Evolutionary conservation across 2,329 filamentous ascomycete genomes (phyloP).

Genomic region (Trichothecium sympodiale): DNA sequence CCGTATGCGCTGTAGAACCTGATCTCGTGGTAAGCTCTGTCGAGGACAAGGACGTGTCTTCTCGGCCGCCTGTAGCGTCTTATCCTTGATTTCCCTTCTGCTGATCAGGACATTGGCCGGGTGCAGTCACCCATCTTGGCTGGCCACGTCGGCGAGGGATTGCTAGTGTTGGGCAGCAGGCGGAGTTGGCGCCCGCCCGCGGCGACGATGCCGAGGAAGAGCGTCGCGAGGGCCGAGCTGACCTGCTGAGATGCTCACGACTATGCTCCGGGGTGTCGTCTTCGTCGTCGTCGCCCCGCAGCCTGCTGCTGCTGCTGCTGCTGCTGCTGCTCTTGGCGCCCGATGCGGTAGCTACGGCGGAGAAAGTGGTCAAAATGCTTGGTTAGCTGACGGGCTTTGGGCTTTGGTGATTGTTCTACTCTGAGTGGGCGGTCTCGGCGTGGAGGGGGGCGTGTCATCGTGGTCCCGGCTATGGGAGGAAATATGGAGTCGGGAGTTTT

Average conservation of each 20-base stretch:
- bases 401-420: constrained; percentile 41
- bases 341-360: constrained; percentile 39
- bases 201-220: constrained; percentile 46
- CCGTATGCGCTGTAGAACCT: constrained; percentile 15
- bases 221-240: constrained; percentile 40
- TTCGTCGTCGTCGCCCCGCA: constrained; percentile 26
- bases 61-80: constrained; percentile 36
- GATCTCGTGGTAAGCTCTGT: constrained; percentile 21
- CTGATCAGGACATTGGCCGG: constrained; percentile 30
- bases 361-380: constrained; percentile 44
- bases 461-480: too few species aligned
- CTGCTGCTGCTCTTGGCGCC: constrained; percentile 14
- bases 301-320: constrained; percentile 13
- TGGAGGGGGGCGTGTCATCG: constrained; percentile 45
- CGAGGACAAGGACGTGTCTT: constrained; percentile 40
- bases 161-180: constrained; percentile 39
- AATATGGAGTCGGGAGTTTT: too few species aligned
- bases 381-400: constrained; percentile 32
- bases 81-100: constrained; percentile 33
- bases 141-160: constrained; percentile 37
- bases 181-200: constrained; percentile 49
- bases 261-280: constrained; percentile 28
- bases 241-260: constrained; percentile 44
- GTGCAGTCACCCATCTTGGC: constrained; percentile 28
- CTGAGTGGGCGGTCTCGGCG: constrained; percentile 43